Percentiles rank a stretch among this genome's conserved stretches.
phyloP scores from a whole-genome alignment of 2,329 filamentous ascomycete species.

The Colletotrichum gigasporum region DNA sequence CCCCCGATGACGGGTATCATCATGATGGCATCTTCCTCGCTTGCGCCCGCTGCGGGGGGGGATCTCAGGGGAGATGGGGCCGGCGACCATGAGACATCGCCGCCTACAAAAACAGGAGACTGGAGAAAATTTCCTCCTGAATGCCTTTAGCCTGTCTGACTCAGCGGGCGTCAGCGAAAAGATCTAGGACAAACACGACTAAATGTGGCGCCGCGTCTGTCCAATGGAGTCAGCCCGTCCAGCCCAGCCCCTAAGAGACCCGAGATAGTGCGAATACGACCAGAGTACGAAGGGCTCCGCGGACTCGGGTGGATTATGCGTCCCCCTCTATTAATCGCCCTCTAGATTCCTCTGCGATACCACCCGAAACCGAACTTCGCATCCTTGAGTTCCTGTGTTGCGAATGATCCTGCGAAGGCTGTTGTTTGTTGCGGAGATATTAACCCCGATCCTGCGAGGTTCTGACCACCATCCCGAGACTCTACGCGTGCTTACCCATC shows the following conservation, averaged over 20 bases:
- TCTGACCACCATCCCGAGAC: not conserved
- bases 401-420: not conserved
- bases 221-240: conserved; percentile 16
- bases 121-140: not conserved
- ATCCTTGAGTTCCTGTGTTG: not conserved
- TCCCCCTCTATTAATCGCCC: conserved; percentile 20
- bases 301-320: conserved; percentile 7
- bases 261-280: conserved; percentile 25
- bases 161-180: conserved; percentile 9
- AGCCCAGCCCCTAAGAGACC: conserved; percentile 10
- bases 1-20: not conserved
- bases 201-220: conserved; percentile 9
- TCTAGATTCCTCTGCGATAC: not conserved
- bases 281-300: conserved; percentile 20
- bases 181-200: not conserved
- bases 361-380: not conserved
- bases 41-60: not conserved
- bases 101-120: not conserved
- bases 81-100: not conserved
- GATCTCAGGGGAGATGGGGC: not conserved
- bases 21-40: not conserved
- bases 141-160: not conserved
- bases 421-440: conserved; percentile 13
- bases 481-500: not conserved
- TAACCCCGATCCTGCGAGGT: not conserved